Conservation (phyloP, 2,329 filamentous ascomycete genomes). For the Xenoacremonium recifei region DNA sequence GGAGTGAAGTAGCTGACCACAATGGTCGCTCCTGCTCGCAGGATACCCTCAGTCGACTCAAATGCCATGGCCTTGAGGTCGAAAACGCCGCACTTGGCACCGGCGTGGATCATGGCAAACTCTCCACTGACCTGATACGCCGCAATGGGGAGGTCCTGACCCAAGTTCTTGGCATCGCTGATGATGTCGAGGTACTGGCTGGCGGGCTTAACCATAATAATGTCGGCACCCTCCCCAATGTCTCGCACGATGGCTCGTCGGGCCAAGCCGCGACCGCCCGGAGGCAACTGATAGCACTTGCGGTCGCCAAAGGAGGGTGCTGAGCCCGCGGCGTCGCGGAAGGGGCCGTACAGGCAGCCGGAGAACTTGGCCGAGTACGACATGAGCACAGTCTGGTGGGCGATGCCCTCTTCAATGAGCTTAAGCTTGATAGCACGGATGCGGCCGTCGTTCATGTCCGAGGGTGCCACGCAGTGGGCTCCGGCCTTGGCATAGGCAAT, state of each 20-base stretch:
- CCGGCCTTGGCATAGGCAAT: constrained; percentile 93
- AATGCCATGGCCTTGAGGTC: constrained; percentile 93
- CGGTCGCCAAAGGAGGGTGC: constrained; percentile 90
- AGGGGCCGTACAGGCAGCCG: constrained; percentile 93
- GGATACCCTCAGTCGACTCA: constrained; percentile 89
- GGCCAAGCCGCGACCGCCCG: constrained; percentile 86
- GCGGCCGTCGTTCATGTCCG: constrained; percentile 98
- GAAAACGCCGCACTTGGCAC: constrained; percentile 93
- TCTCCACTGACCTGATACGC: constrained; percentile 98
- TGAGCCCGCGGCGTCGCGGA: constrained; percentile 93
- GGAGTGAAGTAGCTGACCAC: constrained; percentile 94
- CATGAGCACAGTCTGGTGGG: constrained; percentile 91
- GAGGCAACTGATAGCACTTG: constrained; percentile 94
- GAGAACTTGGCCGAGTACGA: constrained; percentile 98
- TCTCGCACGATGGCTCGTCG: constrained; percentile 87
- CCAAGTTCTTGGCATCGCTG: constrained; percentile 92
- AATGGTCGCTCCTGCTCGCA: constrained; percentile 90
- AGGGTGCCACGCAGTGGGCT: constrained; percentile 94
- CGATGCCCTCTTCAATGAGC: constrained; percentile 90
- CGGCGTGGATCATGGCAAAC: constrained; percentile 97
- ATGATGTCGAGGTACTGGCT: constrained; percentile 97
- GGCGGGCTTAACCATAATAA: constrained; percentile 99
- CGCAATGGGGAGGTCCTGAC: constrained; percentile 85
- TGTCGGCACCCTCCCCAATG: constrained; percentile 90
- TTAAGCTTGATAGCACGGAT: constrained; percentile 98